Conservation (phyloP, 1,139 yeast species). For the Diutina siamensis region DNA sequence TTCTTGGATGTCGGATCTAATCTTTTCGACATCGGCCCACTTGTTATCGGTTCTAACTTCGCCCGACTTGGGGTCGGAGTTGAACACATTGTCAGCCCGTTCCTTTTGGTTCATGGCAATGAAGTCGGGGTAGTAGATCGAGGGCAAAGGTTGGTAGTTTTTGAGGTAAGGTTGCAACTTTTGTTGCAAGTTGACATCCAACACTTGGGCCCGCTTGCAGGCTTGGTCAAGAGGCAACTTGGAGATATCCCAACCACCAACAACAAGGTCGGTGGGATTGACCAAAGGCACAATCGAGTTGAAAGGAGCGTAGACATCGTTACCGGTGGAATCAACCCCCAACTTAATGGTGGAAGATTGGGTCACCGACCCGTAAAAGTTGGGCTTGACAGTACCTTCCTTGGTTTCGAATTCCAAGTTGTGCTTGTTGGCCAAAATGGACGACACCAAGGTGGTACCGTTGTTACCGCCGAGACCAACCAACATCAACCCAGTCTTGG, state of each 20-base stretch:
- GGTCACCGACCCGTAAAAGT: conserved; percentile 93
- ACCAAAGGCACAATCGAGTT: conserved; percentile 81
- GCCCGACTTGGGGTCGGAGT: conserved; percentile 34
- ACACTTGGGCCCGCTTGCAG: conserved; percentile 76
- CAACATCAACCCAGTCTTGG: conserved; percentile 79
- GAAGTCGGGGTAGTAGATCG: conserved; percentile 90
- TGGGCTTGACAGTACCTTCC: conserved; percentile 70
- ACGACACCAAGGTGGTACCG: conserved; percentile 83
- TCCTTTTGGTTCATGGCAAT: conserved; percentile 91
- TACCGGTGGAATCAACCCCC: conserved; percentile 73
- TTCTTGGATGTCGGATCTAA: conserved; percentile 72
- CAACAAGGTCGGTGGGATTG: conserved; percentile 80
- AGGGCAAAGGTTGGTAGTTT: conserved; percentile 60
- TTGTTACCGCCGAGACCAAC: conserved; percentile 97
- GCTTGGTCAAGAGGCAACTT: conserved; percentile 62
- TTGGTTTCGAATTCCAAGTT: conserved; percentile 71
- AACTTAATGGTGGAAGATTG: conserved; percentile 85
- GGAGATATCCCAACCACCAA: conserved; percentile 94
- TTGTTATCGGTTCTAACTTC: conserved; percentile 48
- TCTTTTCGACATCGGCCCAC: conserved; percentile 84
- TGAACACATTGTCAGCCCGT: conserved; percentile 81
- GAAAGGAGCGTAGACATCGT: conserved; percentile 89
- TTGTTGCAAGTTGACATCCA: conserved; percentile 76
- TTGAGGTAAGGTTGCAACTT: conserved; percentile 60
- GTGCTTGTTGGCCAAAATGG: conserved; percentile 77